Evolutionary conservation across 208 protist species (phyloP).

Genomic region (Porcisia hertigi): DNA sequence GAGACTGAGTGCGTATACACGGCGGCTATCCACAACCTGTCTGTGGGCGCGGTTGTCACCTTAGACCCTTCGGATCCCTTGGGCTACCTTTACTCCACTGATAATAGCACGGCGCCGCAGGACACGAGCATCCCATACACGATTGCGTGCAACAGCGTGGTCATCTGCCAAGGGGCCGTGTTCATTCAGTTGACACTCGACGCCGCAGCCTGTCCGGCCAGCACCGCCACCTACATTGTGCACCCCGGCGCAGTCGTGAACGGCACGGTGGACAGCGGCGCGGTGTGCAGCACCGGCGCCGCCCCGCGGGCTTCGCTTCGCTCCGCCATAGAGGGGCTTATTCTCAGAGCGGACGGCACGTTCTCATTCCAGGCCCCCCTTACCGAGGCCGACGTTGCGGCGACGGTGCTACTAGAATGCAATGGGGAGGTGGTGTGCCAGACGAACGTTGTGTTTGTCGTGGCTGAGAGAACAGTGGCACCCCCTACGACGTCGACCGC

Average conservation of each 20-base stretch:
- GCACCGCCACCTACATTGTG: slow-evolving; percentile 21
- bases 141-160: slow-evolving; percentile 38
- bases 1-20: slow-evolving; percentile 36
- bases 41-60: slow-evolving; percentile 32
- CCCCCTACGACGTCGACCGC: slow-evolving; percentile 21
- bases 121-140: slow-evolving; percentile 31
- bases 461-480: slow-evolving; percentile 28
- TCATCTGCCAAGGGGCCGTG: slow-evolving; percentile 42
- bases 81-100: slow-evolving; percentile 46
- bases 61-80: slow-evolving; percentile 24
- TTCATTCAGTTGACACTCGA: slow-evolving; percentile 32
- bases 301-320: slow-evolving; percentile 30
- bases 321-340: slow-evolving; percentile 21
- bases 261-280: slow-evolving; percentile 29
- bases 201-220: slow-evolving; percentile 27
- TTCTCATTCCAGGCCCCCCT: slow-evolving; percentile 50
- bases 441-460: slow-evolving; percentile 41
- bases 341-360: slow-evolving; percentile 23
- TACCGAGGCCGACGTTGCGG: slow-evolving; percentile 42
- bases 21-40: slow-evolving; percentile 16
- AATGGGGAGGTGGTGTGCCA: slow-evolving; percentile 47
- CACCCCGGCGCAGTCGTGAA: slow-evolving; percentile 16
- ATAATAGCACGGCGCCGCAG: slow-evolving; percentile 13
- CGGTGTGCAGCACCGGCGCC: slow-evolving; percentile 35
- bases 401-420: slow-evolving; percentile 46